Evolutionary conservation across 495 filamentous ascomycete species (phyloP).

Genomic region (Haplographium delicatum): DNA sequence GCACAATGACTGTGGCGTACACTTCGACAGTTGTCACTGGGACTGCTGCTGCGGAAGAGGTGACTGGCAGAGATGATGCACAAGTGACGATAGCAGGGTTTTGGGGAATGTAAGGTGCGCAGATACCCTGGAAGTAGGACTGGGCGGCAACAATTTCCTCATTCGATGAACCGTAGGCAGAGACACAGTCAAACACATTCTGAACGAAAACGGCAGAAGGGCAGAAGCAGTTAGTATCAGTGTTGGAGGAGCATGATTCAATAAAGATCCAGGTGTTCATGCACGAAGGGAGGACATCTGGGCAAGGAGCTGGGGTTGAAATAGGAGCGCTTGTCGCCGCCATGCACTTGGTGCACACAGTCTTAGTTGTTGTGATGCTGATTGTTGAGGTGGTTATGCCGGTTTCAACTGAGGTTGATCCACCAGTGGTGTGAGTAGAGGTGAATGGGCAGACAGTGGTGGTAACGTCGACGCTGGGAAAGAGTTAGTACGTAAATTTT

Average conservation of each 20-base stretch:
- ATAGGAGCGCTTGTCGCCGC: constrained; percentile 16
- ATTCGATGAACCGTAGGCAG: constrained; percentile 63
- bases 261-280: constrained; percentile 87
- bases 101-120: constrained; percentile 61
- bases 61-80: constrained; percentile 35
- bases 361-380: constrained; percentile 21
- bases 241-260: constrained; percentile 76
- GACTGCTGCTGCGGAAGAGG: constrained; percentile 17
- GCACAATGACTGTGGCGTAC: constrained; percentile 36
- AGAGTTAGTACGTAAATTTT: constrained; percentile 13
- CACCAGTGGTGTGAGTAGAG: not conserved
- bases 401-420: not conserved
- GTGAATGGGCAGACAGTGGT: constrained; percentile 41
- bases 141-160: constrained; percentile 65
- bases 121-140: constrained; percentile 87
- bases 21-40: constrained; percentile 55
- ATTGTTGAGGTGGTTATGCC: constrained; percentile 8
- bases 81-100: constrained; percentile 85
- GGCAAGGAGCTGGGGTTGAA: constrained; percentile 44
- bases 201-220: constrained; percentile 67
- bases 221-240: constrained; percentile 83
- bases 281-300: constrained; percentile 75
- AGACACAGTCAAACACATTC: constrained; percentile 77
- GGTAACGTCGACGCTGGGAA: constrained; percentile 16
- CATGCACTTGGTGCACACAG: constrained; percentile 24